phyloP scores from a whole-genome alignment of 176 grass and related monocot species.

The Tuctoria greenei region DNA sequence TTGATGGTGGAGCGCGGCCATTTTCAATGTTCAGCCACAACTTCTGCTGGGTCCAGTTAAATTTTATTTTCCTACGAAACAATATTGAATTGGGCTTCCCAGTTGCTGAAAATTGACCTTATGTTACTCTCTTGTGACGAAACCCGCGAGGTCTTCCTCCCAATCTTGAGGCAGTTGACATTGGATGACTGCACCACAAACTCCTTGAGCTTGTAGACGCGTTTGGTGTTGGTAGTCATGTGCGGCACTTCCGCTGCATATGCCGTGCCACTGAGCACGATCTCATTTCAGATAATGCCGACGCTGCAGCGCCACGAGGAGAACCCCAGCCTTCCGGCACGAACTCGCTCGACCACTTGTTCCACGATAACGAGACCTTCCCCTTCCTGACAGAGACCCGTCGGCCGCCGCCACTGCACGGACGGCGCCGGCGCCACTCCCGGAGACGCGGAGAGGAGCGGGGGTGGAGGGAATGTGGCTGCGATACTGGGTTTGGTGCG shows the following conservation, averaged over 20 bases:
- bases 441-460: conserved; percentile 3
- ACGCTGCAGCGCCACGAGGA: conserved; percentile 19
- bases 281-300: conserved; percentile 83
- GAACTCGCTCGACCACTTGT: conserved; percentile 50
- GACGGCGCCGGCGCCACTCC: background rate
- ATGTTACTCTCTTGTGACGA: conserved; percentile 88
- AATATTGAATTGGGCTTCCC: conserved; percentile 94
- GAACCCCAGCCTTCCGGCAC: conserved; percentile 1
- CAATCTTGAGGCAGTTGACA: conserved; percentile 99
- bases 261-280: conserved; percentile 16
- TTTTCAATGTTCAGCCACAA: background rate
- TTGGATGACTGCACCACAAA: conserved; percentile 97
- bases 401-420: background rate
- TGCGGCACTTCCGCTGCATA: conserved; percentile 26
- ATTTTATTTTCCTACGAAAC: background rate
- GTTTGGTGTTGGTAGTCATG: conserved; percentile 96
- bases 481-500: conserved; percentile 46
- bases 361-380: background rate
- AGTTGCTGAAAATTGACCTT: conserved; percentile 95
- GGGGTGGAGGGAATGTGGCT: conserved; percentile 40
- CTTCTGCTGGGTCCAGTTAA: background rate
- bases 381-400: background rate
- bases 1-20: too few species aligned
- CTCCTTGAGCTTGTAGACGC: conserved; percentile 99
- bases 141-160: conserved; percentile 86